Percentiles rank a stretch among this genome's conserved stretches.
Conservation (phyloP, 192 early-diverging fungal species). For the Linnemannia zychae region DNA sequence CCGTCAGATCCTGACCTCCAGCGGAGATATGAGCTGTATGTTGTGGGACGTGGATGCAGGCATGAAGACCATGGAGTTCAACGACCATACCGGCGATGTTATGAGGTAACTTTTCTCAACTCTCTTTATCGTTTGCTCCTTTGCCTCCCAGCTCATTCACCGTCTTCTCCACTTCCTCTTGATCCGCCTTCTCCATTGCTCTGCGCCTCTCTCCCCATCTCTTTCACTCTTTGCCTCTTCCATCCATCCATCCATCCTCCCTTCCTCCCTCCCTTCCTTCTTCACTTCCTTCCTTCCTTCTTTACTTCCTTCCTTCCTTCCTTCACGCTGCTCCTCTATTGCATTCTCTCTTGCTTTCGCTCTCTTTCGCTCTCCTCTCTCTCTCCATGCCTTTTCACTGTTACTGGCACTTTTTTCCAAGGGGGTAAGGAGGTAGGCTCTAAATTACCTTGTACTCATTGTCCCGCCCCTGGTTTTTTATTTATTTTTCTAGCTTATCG, state of each 20-base stretch:
- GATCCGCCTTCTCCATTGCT: not conserved
- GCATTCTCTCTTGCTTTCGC: no score
- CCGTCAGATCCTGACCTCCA: conserved; percentile 94
- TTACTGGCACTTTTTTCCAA: not conserved
- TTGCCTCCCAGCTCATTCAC: not conserved
- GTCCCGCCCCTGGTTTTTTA: not conserved
- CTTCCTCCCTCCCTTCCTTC: no score
- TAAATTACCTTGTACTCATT: not conserved
- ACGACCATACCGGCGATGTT: conserved; percentile 98
- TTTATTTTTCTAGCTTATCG: conserved; percentile 73
- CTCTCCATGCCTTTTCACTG: not conserved
- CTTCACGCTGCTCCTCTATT: not conserved
- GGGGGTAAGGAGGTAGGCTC: conserved; percentile 3
- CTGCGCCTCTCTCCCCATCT: not conserved
- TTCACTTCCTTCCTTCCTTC: not conserved
- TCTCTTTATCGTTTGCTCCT: not conserved
- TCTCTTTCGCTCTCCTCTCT: not conserved
- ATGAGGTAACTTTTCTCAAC: conserved; percentile 75
- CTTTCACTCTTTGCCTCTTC: not conserved
- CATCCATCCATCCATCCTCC: not conserved
- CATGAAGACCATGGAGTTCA: conserved; percentile 96
- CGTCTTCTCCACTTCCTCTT: not conserved
- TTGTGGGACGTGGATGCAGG: conserved; percentile 99
- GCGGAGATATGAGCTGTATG: conserved; percentile 99
- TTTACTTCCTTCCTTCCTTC: not conserved